Evolutionary conservation across 768 basidiomycete genomes (phyloP), one percentile per base, ranked within the genome.

Genomic region (Suillus weaverae): DNA sequence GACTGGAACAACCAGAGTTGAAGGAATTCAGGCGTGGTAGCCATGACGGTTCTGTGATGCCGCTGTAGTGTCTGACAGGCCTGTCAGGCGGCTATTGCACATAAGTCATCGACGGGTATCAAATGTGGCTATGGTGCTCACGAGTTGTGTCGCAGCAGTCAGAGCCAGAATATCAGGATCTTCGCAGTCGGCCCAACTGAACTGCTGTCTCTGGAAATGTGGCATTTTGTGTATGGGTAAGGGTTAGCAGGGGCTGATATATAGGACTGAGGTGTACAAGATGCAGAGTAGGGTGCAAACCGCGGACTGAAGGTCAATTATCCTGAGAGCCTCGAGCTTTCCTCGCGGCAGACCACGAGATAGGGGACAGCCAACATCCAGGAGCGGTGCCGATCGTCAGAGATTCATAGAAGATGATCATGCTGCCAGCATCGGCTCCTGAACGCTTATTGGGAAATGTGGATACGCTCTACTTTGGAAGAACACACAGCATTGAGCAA

Each of bases 111-210:
- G 38, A 41, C 26, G 57, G 39, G 57, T 41, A 20, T 41, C 39
- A 41, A 13, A 18, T 20, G 26, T 59, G 39, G 36, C 38, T 59
- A 59, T 38, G 26, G 39, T 43, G 38, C 57, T 59, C 57, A 59
- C 57, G 57, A 59, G 57, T 6, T 59, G 57, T 32, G 57, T 59
- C 57, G 57, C 57, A 59, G 57, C 57, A 41, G 57, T 41, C 57
- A 59, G 57, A 41, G 57, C 57, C 30, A 59, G 57, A 30, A 59
- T 11, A 30, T 59, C 57, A 59, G 57, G 57, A 30, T 59, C 36
- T 59, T 59, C 35, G 20, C 57, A 59, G 22, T 59, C 26, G 3
- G 26, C 57, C 57, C 57, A 59, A 41, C 26, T 59, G 22, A 59
- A 59, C 5, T 11, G 39, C 9, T 39, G 39, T 41, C 39, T 41